These are phyloP conservation scores for Candida tallmaniae DNA, from an alignment of 805 yeast genomes.

Conservation along the genomic window DNA sequence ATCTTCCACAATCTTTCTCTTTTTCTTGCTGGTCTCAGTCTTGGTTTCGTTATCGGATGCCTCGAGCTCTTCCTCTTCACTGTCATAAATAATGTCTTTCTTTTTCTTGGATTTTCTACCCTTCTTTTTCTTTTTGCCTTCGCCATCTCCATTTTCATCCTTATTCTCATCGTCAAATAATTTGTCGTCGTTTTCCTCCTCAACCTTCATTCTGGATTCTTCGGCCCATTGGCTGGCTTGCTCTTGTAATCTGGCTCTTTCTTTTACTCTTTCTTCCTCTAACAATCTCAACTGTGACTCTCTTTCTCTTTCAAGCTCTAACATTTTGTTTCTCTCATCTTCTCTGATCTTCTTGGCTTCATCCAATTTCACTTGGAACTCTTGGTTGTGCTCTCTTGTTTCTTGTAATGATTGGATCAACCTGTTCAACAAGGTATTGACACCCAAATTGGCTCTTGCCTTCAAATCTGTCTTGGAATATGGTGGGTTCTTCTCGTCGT, in stretches of 20 bases:
- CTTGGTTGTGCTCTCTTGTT: slow-evolving; percentile 62
- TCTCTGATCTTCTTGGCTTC: slow-evolving; percentile 68
- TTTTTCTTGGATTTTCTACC: slow-evolving; percentile 18
- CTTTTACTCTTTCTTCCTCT: slow-evolving; percentile 43
- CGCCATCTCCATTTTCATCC: slow-evolving; percentile 24
- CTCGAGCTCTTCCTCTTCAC: slow-evolving; percentile 22
- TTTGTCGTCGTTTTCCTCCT: slow-evolving; percentile 33
- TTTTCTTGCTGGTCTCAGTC: neutral
- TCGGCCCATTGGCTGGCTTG: slow-evolving; percentile 49
- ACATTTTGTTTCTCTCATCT: slow-evolving; percentile 43
- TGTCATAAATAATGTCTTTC: slow-evolving; percentile 31
- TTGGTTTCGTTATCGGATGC: slow-evolving; percentile 1
- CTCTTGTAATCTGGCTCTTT: slow-evolving; percentile 45
- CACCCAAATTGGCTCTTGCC: slow-evolving; percentile 84
- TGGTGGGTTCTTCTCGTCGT: slow-evolving; percentile 59
- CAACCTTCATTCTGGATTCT: slow-evolving; percentile 33
- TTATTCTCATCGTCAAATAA: slow-evolving; percentile 33
- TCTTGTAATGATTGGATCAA: slow-evolving; percentile 66
- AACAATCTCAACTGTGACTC: slow-evolving; percentile 40
- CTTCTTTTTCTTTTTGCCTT: slow-evolving; percentile 20
- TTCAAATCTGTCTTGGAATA: slow-evolving; percentile 75
- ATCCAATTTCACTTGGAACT: slow-evolving; percentile 55
- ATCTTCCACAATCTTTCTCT: slow-evolving; percentile 7
- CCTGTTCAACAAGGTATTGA: slow-evolving; percentile 66
- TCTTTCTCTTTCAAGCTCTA: slow-evolving; percentile 36